Evolutionary conservation across 768 basidiomycete species (phyloP).

Genomic region (Suillus hirtellus): DNA sequence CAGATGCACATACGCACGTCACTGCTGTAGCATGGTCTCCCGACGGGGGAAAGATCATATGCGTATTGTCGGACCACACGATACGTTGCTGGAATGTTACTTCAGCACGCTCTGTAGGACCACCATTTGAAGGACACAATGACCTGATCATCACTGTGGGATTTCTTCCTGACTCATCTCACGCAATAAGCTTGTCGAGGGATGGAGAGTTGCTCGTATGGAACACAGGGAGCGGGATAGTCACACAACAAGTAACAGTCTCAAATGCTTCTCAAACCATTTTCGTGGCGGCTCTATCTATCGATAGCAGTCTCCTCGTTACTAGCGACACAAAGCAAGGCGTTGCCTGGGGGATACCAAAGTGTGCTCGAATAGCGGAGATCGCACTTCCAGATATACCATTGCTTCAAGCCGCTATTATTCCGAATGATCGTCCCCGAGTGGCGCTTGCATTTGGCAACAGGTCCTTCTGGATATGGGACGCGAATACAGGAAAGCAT

Average conservation of each 20-base stretch:
- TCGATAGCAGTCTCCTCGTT: not conserved
- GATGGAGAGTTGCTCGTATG: slow-evolving; percentile 1
- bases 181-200: not conserved
- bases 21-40: slow-evolving; percentile 30
- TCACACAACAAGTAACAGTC: not conserved
- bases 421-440: not conserved
- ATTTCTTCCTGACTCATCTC: slow-evolving; percentile 3
- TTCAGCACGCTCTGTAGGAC: slow-evolving; percentile 20
- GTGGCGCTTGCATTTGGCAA: slow-evolving; percentile 6
- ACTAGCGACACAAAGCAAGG: not conserved
- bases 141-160: not conserved
- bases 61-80: slow-evolving; percentile 29
- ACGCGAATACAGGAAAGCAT: not conserved
- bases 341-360: slow-evolving; percentile 1
- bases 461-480: slow-evolving; percentile 5
- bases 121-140: slow-evolving; percentile 27
- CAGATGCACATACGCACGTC: too few species aligned
- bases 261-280: not conserved
- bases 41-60: slow-evolving; percentile 27
- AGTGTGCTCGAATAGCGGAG: not conserved
- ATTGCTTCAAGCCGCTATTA: slow-evolving; percentile 4
- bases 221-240: not conserved
- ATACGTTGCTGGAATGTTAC: slow-evolving; percentile 30
- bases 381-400: slow-evolving; percentile 1
- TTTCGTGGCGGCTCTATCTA: not conserved